Evolutionary conservation across 352 stramenopile genomes (phyloP), one percentile per base, ranked within the genome.

Genomic region (Pythium grandisporangium): DNA sequence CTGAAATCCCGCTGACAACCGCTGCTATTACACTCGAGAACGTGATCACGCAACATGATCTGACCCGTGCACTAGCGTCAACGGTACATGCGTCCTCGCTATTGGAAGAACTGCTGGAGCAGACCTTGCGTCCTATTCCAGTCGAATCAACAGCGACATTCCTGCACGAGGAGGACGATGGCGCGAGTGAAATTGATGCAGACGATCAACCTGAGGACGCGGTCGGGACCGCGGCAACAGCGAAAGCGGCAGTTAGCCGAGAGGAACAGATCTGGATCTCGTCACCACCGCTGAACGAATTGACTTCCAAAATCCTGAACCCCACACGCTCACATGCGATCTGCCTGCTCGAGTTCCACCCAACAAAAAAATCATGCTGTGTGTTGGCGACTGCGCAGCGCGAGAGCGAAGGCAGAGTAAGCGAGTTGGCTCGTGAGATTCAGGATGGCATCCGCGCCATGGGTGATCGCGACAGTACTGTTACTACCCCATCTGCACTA

Each of bases 1-100:
- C 73, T n/a, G 66, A 63, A 14, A 63, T 71, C 17, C 45, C 84
- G 6, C 79, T 86, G 45, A 46, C 62, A 3, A 63, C 68, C 0
- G 61, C 63, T 6, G 61, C 82, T 25, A 74, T 58, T 2, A 66
- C 66, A n/a, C 46, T 86, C 4, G 73, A 86, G 38, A 86, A 86
- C 32, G 58, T 73, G 10, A 70, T 82, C 20, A 77, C 77, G 30
- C 58, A 78, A 14, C 84, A 79, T 42, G 68, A 86, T 30, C 42
- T 86, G 16, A 70, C 53, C 20, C 58, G 73, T 24, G 42, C 58
- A 14, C 56, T 74, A 20, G 34, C 39, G 11, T 61, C 60, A 26
- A 56, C 61, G 2, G 49, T 56, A 11, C 46, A 53, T 13, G 48
- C 51, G 8, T 67, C 61, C 19, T 35, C 55, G 2, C 48, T 65